These are phyloP conservation scores for Ambrosia hybrid DNA, from an alignment of 140 eudicot species.

Conservation along the genomic window DNA sequence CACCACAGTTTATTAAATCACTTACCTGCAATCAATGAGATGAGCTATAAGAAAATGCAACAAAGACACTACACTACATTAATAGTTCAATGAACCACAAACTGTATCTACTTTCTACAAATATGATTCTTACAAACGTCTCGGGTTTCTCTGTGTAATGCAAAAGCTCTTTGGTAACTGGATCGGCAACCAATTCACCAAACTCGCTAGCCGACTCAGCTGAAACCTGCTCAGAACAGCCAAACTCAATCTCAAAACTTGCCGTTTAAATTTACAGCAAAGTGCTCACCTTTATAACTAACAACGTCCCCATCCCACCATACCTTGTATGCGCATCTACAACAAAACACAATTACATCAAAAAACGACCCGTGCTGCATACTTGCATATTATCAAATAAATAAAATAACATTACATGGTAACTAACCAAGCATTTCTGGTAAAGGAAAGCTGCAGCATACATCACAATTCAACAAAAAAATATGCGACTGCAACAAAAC, in stretches of 20 bases:
- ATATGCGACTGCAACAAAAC: slow-evolving; percentile 75
- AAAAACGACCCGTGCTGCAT: neutral
- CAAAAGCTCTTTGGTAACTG: slow-evolving; percentile 63
- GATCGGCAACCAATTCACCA: slow-evolving; percentile 90
- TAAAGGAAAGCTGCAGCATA: slow-evolving; percentile 87
- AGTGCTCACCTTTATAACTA: slow-evolving; percentile 70
- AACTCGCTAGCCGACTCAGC: slow-evolving; percentile 89
- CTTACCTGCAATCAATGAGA: slow-evolving; percentile 63
- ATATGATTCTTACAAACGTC: no score
- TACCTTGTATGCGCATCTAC: slow-evolving; percentile 76
- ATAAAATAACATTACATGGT: neutral
- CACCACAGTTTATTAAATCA: slow-evolving; percentile 87
- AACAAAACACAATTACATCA: slow-evolving; percentile 2
- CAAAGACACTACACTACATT: neutral
- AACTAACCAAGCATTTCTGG: slow-evolving; percentile 74
- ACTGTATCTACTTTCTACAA: neutral
- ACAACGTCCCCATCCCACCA: slow-evolving; percentile 81
- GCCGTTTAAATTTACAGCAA: neutral
- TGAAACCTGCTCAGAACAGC: slow-evolving; percentile 59
- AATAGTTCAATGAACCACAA: slow-evolving; percentile 2
- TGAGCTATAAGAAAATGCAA: slow-evolving; percentile 20
- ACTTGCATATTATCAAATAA: neutral
- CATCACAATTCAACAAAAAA: slow-evolving; percentile 76
- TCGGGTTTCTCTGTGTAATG: slow-evolving; percentile 46
- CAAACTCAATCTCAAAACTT: neutral